Percentiles rank a stretch among this genome's conserved stretches.
Evolutionary conservation across 257 asterid genomes (phyloP).

Genomic region (Capsicum chinense): DNA sequence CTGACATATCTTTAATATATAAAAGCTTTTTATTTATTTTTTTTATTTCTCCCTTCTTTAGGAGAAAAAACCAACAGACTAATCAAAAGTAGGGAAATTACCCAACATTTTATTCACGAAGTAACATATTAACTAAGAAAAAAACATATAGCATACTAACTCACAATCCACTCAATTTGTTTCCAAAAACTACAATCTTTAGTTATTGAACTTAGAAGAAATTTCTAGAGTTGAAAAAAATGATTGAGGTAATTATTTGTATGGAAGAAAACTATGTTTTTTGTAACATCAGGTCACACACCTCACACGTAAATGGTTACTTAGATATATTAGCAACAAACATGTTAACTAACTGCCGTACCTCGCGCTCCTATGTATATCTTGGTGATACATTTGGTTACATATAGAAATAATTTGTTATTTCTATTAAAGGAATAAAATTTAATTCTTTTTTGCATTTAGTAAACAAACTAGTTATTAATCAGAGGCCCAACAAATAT

Average conservation of each 20-base stretch:
- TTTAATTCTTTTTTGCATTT: background rate
- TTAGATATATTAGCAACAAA: background rate
- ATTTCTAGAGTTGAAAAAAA: background rate
- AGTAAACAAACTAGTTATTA: background rate
- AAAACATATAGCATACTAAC: background rate
- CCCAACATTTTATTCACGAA: background rate
- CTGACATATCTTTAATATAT: background rate
- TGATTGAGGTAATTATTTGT: background rate
- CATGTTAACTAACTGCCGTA: background rate
- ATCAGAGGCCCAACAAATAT: no score
- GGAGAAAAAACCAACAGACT: background rate
- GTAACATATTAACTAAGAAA: background rate
- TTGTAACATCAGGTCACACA: background rate
- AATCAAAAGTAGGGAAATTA: background rate
- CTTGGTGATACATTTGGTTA: background rate
- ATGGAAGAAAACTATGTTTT: background rate
- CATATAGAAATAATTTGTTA: background rate
- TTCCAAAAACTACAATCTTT: background rate
- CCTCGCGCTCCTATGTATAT: background rate
- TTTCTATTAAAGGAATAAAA: background rate
- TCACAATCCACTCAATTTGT: constrained; percentile 3
- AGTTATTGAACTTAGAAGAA: background rate
- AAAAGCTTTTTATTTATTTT: background rate
- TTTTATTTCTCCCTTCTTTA: background rate
- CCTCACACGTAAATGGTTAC: constrained; percentile 1